A percentile compares a stretch with the other conserved stretches of the same genome.
These are phyloP conservation scores for Pinguiococcus pyrenoidosus DNA, from an alignment of 108 stramenopile genomes.

Conservation along the genomic window DNA sequence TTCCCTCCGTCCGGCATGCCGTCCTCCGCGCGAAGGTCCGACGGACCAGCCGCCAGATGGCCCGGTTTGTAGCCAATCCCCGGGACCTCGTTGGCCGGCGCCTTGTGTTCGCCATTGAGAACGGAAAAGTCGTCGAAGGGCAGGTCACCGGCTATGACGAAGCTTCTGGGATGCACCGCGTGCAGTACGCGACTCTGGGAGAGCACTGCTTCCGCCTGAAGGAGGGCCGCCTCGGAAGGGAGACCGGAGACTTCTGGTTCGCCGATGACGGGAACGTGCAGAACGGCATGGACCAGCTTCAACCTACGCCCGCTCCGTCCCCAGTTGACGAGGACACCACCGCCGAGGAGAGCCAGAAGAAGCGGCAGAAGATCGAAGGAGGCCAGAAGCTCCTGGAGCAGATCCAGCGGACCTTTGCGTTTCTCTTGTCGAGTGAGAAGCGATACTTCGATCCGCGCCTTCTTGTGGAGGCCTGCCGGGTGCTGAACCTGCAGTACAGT, in stretches of 20 bases:
- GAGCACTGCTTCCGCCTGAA: constrained; percentile 17
- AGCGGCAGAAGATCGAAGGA: constrained; percentile 54
- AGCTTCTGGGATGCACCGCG: constrained; percentile 6
- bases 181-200: constrained; percentile 12
- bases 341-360: constrained; percentile 54
- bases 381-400: constrained; percentile 77
- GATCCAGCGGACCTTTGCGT: constrained; percentile 83
- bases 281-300: too few species aligned
- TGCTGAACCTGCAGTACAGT: constrained; percentile 86
- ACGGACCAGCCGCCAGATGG: not conserved
- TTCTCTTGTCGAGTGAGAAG: constrained; percentile 63
- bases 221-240: constrained; percentile 78
- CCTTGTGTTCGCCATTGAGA: constrained; percentile 9
- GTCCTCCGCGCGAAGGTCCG: constrained; percentile 10
- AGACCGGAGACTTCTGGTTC: constrained; percentile 70
- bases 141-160: not conserved
- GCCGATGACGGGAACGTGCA: constrained; percentile 18
- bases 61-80: not conserved
- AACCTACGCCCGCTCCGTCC: too few species aligned
- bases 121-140: constrained; percentile 4
- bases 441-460: constrained; percentile 79
- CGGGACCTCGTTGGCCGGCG: constrained; percentile 10
- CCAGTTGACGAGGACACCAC: constrained; percentile 22
- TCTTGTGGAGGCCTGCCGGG: constrained; percentile 78
- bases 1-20: constrained; percentile 60